These are phyloP conservation scores for Lizonia empirigonia DNA, from an alignment of 2,329 filamentous ascomycete genomes.

Conservation along the genomic window DNA sequence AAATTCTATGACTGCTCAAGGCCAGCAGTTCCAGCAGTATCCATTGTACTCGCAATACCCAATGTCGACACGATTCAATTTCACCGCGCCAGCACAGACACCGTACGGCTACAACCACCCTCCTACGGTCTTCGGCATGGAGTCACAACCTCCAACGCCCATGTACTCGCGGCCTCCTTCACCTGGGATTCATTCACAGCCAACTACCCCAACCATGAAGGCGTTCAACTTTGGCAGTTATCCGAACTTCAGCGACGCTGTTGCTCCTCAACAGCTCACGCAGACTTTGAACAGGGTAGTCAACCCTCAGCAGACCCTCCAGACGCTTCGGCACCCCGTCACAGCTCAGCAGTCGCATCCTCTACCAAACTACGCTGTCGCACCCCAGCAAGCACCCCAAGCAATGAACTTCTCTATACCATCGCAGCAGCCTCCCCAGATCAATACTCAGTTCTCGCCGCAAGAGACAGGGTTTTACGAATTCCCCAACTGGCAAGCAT, in stretches of 20 bases:
- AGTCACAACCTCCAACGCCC: constrained; percentile 20
- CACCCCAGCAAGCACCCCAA: constrained; percentile 12
- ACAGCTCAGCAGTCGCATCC: constrained; percentile 17
- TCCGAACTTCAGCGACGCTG: constrained; percentile 15
- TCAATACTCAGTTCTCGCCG: constrained; percentile 14
- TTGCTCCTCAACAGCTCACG: constrained; percentile 18
- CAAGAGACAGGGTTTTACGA: constrained; percentile 13
- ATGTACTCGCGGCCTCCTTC: constrained; percentile 15
- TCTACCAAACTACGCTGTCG: constrained; percentile 11
- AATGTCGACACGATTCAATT: constrained; percentile 17
- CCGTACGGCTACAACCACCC: constrained; percentile 29
- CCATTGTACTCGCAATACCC: constrained; percentile 13
- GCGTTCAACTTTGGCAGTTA: constrained; percentile 18
- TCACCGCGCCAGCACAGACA: constrained; percentile 9
- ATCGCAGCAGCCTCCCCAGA: constrained; percentile 11
- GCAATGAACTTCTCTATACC: constrained; percentile 11
- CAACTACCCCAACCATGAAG: constrained; percentile 33
- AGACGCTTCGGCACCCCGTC: constrained; percentile 16
- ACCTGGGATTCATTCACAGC: constrained; percentile 33
- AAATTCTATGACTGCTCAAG: constrained; percentile 23
- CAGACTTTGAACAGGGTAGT: constrained; percentile 18
- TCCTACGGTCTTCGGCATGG: constrained; percentile 25
- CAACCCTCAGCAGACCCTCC: constrained; percentile 14
- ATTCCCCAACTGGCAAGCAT: constrained; percentile 11
- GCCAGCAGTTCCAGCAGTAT: constrained; percentile 13